Conservation (phyloP, 2,329 filamentous ascomycete species). For the Fusarium haematococcum region DNA sequence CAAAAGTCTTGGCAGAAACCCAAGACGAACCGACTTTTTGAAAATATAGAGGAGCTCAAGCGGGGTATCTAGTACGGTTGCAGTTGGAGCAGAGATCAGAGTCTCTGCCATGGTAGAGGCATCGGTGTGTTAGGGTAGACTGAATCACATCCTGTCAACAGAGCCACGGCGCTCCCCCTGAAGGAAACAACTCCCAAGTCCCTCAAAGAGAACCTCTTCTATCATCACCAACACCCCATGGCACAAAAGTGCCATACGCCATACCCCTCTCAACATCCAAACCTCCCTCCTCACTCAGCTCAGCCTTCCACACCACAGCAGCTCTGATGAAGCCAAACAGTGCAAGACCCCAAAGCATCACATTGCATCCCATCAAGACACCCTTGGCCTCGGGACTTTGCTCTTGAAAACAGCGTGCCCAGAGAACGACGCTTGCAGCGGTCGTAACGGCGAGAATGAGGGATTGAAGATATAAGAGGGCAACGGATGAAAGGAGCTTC, state of each 20-base stretch:
- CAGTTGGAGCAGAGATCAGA: no score
- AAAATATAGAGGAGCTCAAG: no score
- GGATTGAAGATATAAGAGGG: conserved; percentile 44
- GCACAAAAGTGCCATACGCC: conserved; percentile 38
- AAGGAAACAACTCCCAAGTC: neutral
- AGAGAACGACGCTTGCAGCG: conserved; percentile 31
- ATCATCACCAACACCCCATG: conserved; percentile 16
- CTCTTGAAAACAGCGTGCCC: conserved; percentile 39
- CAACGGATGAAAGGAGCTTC: conserved; percentile 41
- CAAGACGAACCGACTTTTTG: no score
- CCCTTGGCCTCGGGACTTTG: conserved; percentile 40
- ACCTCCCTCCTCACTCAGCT: conserved; percentile 10
- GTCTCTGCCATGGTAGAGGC: neutral
- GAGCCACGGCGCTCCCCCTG: neutral
- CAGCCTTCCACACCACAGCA: conserved; percentile 44
- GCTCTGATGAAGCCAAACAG: conserved; percentile 46
- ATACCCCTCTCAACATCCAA: conserved; percentile 7
- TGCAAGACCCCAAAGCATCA: conserved; percentile 44
- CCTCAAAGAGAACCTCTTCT: conserved; percentile 19
- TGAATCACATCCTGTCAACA: no score
- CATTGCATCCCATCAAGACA: conserved; percentile 43
- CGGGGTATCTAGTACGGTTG: no score
- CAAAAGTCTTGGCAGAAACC: neutral
- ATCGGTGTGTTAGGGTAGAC: neutral
- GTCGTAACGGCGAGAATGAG: conserved; percentile 41